Conservation (phyloP, 345 rosid species). For the Brassica cretica region DNA sequence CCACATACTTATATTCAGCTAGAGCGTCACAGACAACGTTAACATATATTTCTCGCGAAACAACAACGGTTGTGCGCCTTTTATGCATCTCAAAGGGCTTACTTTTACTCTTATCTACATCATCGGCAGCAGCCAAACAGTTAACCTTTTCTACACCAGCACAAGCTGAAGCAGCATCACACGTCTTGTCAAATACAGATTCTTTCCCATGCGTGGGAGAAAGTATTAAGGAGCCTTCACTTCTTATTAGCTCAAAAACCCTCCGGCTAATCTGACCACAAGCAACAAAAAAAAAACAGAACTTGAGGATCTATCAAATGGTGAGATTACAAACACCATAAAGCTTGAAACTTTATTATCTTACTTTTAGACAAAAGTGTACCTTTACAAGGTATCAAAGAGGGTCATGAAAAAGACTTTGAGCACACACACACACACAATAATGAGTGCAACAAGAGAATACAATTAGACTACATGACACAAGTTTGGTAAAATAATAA, state of each 20-base stretch:
- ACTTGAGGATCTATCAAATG: slow-evolving; percentile 3
- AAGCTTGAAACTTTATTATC: background rate
- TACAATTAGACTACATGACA: background rate
- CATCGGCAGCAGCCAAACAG: slow-evolving; percentile 29
- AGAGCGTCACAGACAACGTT: slow-evolving; percentile 82
- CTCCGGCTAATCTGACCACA: slow-evolving; percentile 74
- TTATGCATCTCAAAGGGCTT: slow-evolving; percentile 80
- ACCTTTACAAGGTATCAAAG: background rate
- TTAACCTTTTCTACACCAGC: slow-evolving; percentile 22
- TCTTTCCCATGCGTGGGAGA: slow-evolving; percentile 44
- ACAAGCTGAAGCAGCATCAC: slow-evolving; percentile 33
- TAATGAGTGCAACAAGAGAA: background rate
- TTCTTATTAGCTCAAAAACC: slow-evolving; percentile 75
- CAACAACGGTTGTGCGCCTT: slow-evolving; percentile 79
- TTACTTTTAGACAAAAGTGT: background rate
- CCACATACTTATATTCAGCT: slow-evolving; percentile 91
- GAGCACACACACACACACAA: background rate
- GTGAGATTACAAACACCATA: background rate
- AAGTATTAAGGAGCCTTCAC: slow-evolving; percentile 46
- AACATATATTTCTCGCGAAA: slow-evolving; percentile 63
- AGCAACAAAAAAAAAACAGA: background rate
- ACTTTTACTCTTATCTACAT: slow-evolving; percentile 45
- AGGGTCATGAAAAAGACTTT: background rate
- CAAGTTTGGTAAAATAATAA: background rate
- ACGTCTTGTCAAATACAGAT: slow-evolving; percentile 41